These are phyloP conservation scores for Capsicum baccatum DNA, from an alignment of 257 asterid species.

Conservation along the genomic window DNA sequence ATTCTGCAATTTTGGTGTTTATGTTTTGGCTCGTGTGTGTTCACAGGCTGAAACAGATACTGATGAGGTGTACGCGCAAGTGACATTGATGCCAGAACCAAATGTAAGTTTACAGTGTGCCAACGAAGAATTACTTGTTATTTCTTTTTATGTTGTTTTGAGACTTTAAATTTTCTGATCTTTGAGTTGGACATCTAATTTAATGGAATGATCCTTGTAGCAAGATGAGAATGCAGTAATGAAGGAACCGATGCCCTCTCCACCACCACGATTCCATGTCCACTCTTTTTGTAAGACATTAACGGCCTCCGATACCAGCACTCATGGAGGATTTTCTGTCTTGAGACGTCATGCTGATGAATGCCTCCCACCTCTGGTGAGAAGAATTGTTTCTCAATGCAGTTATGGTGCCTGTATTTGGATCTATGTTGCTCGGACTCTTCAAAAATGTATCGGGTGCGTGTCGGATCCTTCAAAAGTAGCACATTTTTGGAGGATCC, in stretches of 20 bases:
- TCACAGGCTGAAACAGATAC: slow-evolving; percentile 94
- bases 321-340: slow-evolving; percentile 98
- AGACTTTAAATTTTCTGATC: slow-evolving; percentile 20
- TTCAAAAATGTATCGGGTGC: too few relatives aligned
- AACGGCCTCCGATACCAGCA: slow-evolving; percentile 98
- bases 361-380: slow-evolving; percentile 92
- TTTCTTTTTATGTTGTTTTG: background rate
- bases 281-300: slow-evolving; percentile 95
- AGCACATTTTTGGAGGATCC: too few relatives aligned
- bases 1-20: slow-evolving; percentile 8
- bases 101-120: slow-evolving; percentile 52
- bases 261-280: slow-evolving; percentile 71
- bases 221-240: slow-evolving; percentile 74
- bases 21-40: slow-evolving; percentile 17
- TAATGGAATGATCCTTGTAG: slow-evolving; percentile 42
- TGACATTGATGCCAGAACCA: slow-evolving; percentile 78
- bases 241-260: slow-evolving; percentile 64
- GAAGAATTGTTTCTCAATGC: slow-evolving; percentile 34
- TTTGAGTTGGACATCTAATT: slow-evolving; percentile 1
- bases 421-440: background rate
- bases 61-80: slow-evolving; percentile 93
- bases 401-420: slow-evolving; percentile 12
- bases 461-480: too few relatives aligned
- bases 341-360: slow-evolving; percentile 97
- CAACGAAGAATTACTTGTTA: background rate